Evolutionary conservation across 345 rosid species (phyloP), one percentile per base, ranked within the genome.

Genomic region (Euclidium syriacum): DNA sequence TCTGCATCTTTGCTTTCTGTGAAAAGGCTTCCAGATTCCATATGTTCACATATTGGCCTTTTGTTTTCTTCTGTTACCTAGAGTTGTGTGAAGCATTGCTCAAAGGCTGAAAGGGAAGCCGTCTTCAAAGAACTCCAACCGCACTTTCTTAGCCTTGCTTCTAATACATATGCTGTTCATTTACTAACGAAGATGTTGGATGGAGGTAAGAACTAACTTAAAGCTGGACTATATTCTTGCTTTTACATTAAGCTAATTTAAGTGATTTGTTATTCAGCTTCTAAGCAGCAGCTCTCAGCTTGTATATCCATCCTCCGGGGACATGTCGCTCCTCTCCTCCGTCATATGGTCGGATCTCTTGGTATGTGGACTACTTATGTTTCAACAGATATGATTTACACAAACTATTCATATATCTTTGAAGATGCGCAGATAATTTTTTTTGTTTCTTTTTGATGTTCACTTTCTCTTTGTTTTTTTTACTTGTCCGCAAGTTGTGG

Each of bases 341-440:
- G 97, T 23, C 92, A 95, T 70, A 78, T 80, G 87, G 90, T 86
- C 75, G 99, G 96, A 68, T 90, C 97, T 48, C 80, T 82, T 67
- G 96, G 99, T 94, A 83, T 43, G 89, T 75, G 14, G 36, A 16
- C 18, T 12, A 32, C 36, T 71, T 26, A 15, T 64, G 32, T 55
- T 64, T 71, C 29, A 25, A 41, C 11, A 42, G 42, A 15, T 60
- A 32, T 16, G 1, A 17, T 55, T 25, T 44, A 10, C 29, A 52
- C 32, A 43, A 53, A 35, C 10, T 46, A 51, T 2, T 25, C 24
- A 11, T 35, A n/a, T 25, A 20, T 57, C 3, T 39, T 12, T 40
- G 50, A 46, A 41, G 32, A 63, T 70, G 41, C 9, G n/a, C 38
- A 22, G 46, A 56, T 24, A 51, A 57, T 23, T 36, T 40, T 8